A percentile compares a stretch with the other conserved stretches of the same genome.
Evolutionary conservation across 169 alveolate species (phyloP).

Genomic region (Plasmodium coatneyi): DNA sequence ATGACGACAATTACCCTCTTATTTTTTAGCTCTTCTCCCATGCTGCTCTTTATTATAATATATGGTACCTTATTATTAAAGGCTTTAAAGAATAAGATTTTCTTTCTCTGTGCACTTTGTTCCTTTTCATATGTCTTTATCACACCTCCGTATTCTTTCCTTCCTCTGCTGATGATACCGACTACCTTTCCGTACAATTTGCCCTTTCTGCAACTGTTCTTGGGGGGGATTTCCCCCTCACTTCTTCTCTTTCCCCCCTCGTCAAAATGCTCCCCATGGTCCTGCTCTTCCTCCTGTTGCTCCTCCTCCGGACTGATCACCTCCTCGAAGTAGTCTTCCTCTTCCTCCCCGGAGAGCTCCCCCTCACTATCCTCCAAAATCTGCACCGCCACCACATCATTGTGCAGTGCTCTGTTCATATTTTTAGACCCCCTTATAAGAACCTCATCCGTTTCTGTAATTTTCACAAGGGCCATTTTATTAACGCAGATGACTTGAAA

Average conservation of each 20-base stretch:
- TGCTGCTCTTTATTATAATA: slow-evolving; percentile 86
- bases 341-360: slow-evolving; percentile 65
- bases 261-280: neutral
- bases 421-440: slow-evolving; percentile 88
- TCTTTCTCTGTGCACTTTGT: slow-evolving; percentile 70
- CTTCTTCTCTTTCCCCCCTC: slow-evolving; percentile 15
- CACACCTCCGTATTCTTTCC: slow-evolving; percentile 95
- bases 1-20: slow-evolving; percentile 92
- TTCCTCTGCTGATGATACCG: slow-evolving; percentile 90
- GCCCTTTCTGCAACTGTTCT: slow-evolving; percentile 70
- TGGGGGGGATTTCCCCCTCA: slow-evolving; percentile 11
- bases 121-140: slow-evolving; percentile 83
- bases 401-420: slow-evolving; percentile 97
- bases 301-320: slow-evolving; percentile 67
- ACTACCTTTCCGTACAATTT: slow-evolving; percentile 90
- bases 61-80: slow-evolving; percentile 92
- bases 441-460: slow-evolving; percentile 86
- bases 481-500: slow-evolving; percentile 87
- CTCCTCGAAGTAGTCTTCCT: slow-evolving; percentile 75
- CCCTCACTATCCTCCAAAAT: slow-evolving; percentile 87
- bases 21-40: slow-evolving; percentile 86
- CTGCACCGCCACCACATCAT: slow-evolving; percentile 97
- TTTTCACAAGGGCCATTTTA: slow-evolving; percentile 81
- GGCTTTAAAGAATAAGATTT: slow-evolving; percentile 92
- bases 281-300: slow-evolving; percentile 75